Evolutionary conservation across 2,329 filamentous ascomycete species (phyloP).

Genomic region (Byssochlamys sp.): DNA sequence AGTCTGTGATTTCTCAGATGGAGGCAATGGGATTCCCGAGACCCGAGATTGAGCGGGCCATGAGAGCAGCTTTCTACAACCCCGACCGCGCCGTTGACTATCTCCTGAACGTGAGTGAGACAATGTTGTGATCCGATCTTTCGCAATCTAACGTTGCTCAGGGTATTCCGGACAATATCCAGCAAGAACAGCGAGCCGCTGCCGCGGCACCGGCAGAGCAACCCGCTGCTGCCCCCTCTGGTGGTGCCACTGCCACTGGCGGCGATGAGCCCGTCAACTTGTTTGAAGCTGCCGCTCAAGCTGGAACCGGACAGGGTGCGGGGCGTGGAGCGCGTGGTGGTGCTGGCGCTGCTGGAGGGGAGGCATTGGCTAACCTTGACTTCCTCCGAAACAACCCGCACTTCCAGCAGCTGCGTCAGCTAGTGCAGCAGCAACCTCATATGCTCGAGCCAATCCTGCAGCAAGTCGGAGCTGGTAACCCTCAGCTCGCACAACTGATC

Average conservation of each 20-base stretch:
- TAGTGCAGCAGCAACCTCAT: constrained; percentile 92
- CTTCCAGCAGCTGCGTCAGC: constrained; percentile 93
- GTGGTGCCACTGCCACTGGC: constrained; percentile 25
- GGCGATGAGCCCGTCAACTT: constrained; percentile 66
- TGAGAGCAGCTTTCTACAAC: constrained; percentile 95
- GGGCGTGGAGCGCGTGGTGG: constrained; percentile 32
- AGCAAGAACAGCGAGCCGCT: constrained; percentile 56
- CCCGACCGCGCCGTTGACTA: constrained; percentile 96
- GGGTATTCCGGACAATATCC: constrained; percentile 82
- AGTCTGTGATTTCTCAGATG: constrained; percentile 80
- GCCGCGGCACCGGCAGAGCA: constrained; percentile 38
- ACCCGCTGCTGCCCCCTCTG: constrained; percentile 28
- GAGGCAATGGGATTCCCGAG: constrained; percentile 93
- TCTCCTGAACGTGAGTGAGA: constrained; percentile 63
- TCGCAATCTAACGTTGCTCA: constrained; percentile 26
- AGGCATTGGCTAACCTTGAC: constrained; percentile 68
- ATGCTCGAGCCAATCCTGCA: constrained; percentile 98
- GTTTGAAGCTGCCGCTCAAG: constrained; percentile 84
- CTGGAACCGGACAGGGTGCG: constrained; percentile 43
- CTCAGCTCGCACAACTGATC: constrained; percentile 85
- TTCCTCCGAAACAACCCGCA: constrained; percentile 91
- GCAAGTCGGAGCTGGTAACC: constrained; percentile 89
- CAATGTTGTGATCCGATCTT: constrained; percentile 1
- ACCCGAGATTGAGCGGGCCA: constrained; percentile 78
- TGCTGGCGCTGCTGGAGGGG: constrained; percentile 43